Percentiles rank a stretch among this genome's conserved stretches.
phyloP scores from a whole-genome alignment of 139 green algal species.

The Chloropicon primus region DNA sequence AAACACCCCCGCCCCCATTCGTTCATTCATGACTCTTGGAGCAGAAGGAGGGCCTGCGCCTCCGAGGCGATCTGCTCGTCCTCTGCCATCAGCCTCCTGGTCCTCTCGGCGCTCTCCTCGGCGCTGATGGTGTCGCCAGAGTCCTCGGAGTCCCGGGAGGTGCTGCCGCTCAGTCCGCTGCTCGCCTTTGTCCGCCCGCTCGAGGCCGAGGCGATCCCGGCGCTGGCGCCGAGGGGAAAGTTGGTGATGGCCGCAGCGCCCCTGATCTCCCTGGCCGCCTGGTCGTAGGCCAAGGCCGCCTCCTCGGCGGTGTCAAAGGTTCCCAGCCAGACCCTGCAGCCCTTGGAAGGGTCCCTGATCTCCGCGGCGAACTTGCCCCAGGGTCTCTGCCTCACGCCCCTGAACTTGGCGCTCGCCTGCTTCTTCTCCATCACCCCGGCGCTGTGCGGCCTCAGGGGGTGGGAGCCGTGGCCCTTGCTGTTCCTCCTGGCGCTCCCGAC shows the following conservation, averaged over 20 bases:
- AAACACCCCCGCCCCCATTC: not conserved
- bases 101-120: not conserved
- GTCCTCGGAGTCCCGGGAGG: not conserved
- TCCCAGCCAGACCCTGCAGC: constrained; percentile 1
- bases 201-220: not conserved
- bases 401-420: constrained; percentile 1
- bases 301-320: constrained; percentile 5
- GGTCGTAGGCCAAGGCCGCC: constrained; percentile 11
- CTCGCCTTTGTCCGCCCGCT: not conserved
- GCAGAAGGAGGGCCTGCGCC: not conserved
- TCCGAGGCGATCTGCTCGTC: not conserved
- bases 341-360: not conserved
- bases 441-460: not conserved
- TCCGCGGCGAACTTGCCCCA: constrained; percentile 6
- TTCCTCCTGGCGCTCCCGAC: not conserved
- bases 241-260: constrained; percentile 14
- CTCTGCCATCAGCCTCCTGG: not conserved
- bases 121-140: not conserved
- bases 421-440: not conserved
- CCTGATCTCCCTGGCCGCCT: constrained; percentile 15
- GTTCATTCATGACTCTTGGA: not conserved
- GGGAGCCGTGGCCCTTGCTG: not conserved
- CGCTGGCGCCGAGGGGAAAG: constrained; percentile 4
- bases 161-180: not conserved
- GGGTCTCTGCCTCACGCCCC: constrained; percentile 2